Base-by-base conservation (phyloP, 306 rosid genomes). In the Quercus robur region DNA sequence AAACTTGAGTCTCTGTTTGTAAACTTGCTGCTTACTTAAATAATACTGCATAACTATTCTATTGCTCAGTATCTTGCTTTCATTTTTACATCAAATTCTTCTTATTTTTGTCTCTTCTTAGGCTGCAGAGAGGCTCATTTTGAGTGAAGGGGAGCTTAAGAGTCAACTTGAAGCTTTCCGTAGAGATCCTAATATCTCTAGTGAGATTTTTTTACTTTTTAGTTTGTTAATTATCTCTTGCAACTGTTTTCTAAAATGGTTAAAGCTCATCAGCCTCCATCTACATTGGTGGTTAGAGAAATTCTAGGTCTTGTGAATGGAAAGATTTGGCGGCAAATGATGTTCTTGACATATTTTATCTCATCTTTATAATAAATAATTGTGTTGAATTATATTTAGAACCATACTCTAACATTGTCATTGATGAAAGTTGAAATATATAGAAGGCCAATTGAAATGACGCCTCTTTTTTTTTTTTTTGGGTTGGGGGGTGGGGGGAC, bases 81-180 rank as follows among this genome's bases (percentile, higher is more conserved):
- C 61, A 71, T 64, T 19, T 69, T 46, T 75, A 67, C 49, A 35
- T 31, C 44, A 26, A 78, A 66, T 76, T 73, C 70, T 71, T 68
- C 26, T 77, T 55, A 57, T 18, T 79, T 73, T 71, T 25, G 61
- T 70, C 56, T 26, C 84, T 74, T 81, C 33, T 77, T 79, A 95
- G 99, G 99, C 99, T 78, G 98, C 99, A 58, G 87, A 88, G 89
- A 93, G 99, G 90, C 91, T 95, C 77, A 80, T 90, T 81, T 81
- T 75, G 77, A 91, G 98, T 80, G 80, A 93, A 64, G 96, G 99
- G 58, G 85, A 87, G 66, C 96, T 95, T 72, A 93, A 85, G 83
- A 76, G 82, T 59, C 86, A 93, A 84, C 90, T 93, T 74, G 96
- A 95, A 79, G 85, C 78, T 80, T 95, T 91, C 77, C 79, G 83